These are phyloP conservation scores for Trypanosoma mega DNA, from an alignment of 208 protist species.

Conservation along the genomic window DNA sequence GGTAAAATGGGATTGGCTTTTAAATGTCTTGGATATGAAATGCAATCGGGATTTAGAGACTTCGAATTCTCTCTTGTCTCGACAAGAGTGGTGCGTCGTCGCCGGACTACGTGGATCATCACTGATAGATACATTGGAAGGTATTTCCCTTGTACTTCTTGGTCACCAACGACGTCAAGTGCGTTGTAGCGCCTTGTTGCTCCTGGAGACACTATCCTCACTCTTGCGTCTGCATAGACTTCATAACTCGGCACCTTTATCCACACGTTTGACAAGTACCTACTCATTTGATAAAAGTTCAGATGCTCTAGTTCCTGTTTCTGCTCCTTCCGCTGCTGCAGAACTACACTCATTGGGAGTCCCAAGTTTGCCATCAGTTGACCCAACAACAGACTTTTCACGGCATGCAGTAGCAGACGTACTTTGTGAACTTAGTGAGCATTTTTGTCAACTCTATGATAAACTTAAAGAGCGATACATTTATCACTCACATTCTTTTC, in stretches of 20 bases:
- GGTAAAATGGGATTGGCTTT: slow-evolving; percentile 18
- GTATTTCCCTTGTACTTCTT: slow-evolving; percentile 19
- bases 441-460: slow-evolving; percentile 25
- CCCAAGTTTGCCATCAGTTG: too few species aligned
- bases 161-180: slow-evolving; percentile 10
- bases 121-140: slow-evolving; percentile 24
- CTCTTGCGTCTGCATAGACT: slow-evolving; percentile 10
- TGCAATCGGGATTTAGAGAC: background rate
- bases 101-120: background rate
- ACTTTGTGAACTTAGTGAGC: slow-evolving; percentile 19
- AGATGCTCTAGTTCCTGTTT: too few species aligned
- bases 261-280: background rate
- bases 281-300: too few species aligned
- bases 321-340: too few species aligned
- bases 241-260: slow-evolving; percentile 3
- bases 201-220: slow-evolving; percentile 20
- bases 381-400: background rate
- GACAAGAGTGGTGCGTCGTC: slow-evolving; percentile 16
- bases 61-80: background rate
- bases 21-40: slow-evolving; percentile 17
- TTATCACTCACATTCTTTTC: background rate
- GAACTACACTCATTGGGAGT: too few species aligned
- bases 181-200: slow-evolving; percentile 9
- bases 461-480: slow-evolving; percentile 19
- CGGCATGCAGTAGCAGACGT: slow-evolving; percentile 1